These are phyloP conservation scores for Cercospora berteroae DNA, from an alignment of 2,329 filamentous ascomycete genomes.

Conservation along the genomic window DNA sequence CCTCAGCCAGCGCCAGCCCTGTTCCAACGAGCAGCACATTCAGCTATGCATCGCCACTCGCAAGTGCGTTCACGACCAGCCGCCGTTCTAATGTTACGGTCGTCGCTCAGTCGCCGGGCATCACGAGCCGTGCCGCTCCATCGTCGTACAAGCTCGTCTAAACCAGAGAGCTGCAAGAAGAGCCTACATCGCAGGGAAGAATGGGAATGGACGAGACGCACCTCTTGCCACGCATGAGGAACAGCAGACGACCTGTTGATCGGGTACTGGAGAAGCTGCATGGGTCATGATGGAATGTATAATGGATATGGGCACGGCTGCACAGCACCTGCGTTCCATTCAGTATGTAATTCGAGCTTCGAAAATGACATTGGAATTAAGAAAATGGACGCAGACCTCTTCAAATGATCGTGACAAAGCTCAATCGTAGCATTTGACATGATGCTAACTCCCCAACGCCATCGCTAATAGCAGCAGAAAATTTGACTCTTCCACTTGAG, in stretches of 20 bases:
- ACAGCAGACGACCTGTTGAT: constrained; percentile 10
- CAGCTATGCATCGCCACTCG: constrained; percentile 1
- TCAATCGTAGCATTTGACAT: constrained; percentile 1
- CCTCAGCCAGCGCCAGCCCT: neutral
- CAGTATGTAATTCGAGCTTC: constrained; percentile 9
- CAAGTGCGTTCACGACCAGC: neutral
- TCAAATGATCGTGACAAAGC: neutral
- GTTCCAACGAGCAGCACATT: neutral
- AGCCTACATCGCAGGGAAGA: neutral
- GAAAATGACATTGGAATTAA: neutral
- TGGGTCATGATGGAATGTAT: constrained; percentile 5
- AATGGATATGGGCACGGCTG: constrained; percentile 3
- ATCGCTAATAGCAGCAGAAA: constrained; percentile 8
- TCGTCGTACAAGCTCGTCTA: neutral
- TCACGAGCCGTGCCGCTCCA: neutral
- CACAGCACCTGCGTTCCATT: constrained; percentile 12
- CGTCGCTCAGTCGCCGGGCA: neutral
- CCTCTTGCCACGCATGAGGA: neutral
- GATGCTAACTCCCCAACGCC: constrained; percentile 7
- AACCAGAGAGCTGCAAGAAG: neutral
- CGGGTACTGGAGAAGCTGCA: constrained; percentile 2
- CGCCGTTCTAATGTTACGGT: constrained; percentile 4
- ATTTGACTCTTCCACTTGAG: neutral
- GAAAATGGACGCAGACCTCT: neutral
- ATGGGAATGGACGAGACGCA: neutral